These are phyloP conservation scores for Saccharum spontaneum DNA, from an alignment of 176 grass and related monocot species.

Conservation along the genomic window DNA sequence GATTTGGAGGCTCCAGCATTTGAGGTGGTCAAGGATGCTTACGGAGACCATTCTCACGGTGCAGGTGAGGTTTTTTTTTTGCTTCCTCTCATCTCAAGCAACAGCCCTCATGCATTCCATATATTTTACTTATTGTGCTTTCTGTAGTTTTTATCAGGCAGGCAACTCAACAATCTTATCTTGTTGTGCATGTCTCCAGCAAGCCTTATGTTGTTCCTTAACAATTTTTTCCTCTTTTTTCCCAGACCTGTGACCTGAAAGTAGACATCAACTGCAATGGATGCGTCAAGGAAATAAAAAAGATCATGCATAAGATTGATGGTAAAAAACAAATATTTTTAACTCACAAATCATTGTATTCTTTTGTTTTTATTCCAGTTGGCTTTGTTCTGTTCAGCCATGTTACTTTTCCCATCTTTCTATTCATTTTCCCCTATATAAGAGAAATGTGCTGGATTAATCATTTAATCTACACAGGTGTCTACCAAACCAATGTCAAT, in stretches of 20 bases:
- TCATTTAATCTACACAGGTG: constrained; percentile 54
- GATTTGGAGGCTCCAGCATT: too few relatives aligned
- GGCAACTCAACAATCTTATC: too few relatives aligned
- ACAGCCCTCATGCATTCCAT: too few relatives aligned
- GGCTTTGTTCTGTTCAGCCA: background rate
- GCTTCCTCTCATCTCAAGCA: constrained; percentile 5
- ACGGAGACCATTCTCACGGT: constrained; percentile 58
- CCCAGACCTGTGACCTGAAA: constrained; percentile 70
- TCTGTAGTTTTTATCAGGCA: too few relatives aligned
- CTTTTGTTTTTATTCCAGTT: background rate
- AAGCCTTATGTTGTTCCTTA: background rate
- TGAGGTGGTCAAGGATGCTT: constrained; percentile 48
- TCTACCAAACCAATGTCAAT: constrained; percentile 56
- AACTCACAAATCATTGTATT: background rate
- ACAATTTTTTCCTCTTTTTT: constrained; percentile 20
- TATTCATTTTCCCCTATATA: background rate
- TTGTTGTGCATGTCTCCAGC: background rate
- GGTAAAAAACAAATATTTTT: constrained; percentile 27
- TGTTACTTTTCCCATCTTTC: background rate
- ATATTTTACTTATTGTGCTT: too few relatives aligned
- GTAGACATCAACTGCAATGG: constrained; percentile 81
- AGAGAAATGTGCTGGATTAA: constrained; percentile 10
- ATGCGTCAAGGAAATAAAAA: constrained; percentile 73
- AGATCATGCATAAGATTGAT: constrained; percentile 71
- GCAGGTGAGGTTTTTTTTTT: constrained; percentile 43